Evolutionary conservation across 164 flowering plant genomes (phyloP).

Genomic region (Pachysandra terminalis): DNA sequence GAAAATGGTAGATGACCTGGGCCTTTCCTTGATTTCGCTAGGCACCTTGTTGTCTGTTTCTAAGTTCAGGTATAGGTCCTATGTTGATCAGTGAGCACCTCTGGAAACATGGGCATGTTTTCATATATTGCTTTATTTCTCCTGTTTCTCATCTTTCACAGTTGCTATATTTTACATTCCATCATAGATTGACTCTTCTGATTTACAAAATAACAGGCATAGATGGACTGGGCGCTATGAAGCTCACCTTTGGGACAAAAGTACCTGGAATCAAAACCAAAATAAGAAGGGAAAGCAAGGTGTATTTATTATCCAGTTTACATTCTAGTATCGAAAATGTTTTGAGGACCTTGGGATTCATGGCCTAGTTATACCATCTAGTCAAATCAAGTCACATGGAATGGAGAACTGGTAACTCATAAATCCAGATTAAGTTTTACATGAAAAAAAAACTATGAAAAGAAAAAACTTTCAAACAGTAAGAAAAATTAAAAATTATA

Average conservation of each 20-base stretch:
- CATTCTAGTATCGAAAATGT: too few relatives aligned
- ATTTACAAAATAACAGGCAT: constrained; percentile 52
- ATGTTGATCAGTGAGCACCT: background rate
- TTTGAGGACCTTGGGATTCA: too few relatives aligned
- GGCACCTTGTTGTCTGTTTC: background rate
- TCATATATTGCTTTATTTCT: background rate
- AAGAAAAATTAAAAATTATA: too few relatives aligned
- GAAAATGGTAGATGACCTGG: too few relatives aligned
- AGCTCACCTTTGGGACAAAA: constrained; percentile 99
- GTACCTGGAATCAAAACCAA: constrained; percentile 98
- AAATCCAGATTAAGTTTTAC: too few relatives aligned
- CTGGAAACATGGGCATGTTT: background rate
- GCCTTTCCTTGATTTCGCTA: background rate
- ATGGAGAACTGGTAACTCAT: too few relatives aligned
- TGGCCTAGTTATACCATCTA: too few relatives aligned
- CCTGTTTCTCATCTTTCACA: background rate
- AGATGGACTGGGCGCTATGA: constrained; percentile 99
- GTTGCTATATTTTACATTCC: constrained; percentile 4
- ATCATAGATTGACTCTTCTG: constrained; percentile 9
- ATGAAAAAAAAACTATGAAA: too few relatives aligned
- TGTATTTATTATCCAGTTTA: constrained; percentile 12
- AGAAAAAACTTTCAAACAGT: too few relatives aligned
- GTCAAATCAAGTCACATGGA: too few relatives aligned
- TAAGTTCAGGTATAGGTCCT: background rate
- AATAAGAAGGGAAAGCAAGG: constrained; percentile 99